Base-by-base conservation (phyloP, 495 filamentous ascomycete species). In the Amphirosellinia nigrospora region DNA sequence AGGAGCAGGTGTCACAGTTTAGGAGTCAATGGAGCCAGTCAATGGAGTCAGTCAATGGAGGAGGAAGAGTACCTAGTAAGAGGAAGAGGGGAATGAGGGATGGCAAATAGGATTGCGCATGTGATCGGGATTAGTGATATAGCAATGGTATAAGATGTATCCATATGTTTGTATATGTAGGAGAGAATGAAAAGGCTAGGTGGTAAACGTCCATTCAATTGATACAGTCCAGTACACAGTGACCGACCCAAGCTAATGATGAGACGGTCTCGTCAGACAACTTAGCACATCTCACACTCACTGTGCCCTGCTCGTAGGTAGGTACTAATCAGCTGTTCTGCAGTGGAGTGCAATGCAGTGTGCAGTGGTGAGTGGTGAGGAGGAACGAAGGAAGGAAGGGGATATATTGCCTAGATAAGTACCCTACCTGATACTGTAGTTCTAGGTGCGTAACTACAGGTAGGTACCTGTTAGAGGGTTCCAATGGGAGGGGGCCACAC, bases 1-100 rank as follows among this genome's bases (percentile, higher is more conserved):
- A 52, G 64, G 48, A 38, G 30, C 36, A 43, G 55, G 38, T 36
- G 50, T 50, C 64, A 66, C 64, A 30, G 28, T 30, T 52, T 43
- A 11, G 62, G 26, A 26, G 48, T 52, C 48, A 52, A 28, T 28
- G 23, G 19, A 46, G 19, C 26, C 23, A 21, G 39, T 36, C 62
- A 64, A 52, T 38, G 16, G 45, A 50, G 46, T 48, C n/a, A 48
- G 32, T 60, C 48, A 52, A 45, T 45, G 21, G 46, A 19, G 2
- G 48, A 52, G 21, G 48, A 15, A n/a, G n/a, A n/a, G n/a, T n/a
- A n/a, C n/a, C n/a, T n/a, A n/a, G n/a, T n/a, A n/a, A n/a, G n/a
- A n/a, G n/a, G n/a, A n/a, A n/a, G n/a, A n/a, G n/a, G n/a, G n/a
- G 48, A 52, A 52, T 28, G 48, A 52, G 11, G 50, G 26, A 30